Conservation (phyloP, 2,329 filamentous ascomycete genomes). For the Aspergillus flavus region DNA sequence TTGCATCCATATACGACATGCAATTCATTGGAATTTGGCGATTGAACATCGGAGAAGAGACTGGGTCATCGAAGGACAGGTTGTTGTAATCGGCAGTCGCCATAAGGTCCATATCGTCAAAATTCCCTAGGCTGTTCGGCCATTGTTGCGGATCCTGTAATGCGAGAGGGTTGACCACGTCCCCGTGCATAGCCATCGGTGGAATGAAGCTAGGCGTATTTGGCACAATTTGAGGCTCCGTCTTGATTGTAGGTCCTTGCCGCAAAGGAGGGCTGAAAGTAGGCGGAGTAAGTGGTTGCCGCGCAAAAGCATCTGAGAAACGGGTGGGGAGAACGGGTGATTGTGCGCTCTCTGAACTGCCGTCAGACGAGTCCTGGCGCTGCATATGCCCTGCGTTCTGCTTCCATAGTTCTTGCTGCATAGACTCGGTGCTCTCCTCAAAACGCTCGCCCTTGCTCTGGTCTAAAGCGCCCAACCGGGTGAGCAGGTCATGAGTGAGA, state of each 20-base stretch:
- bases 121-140: constrained; percentile 29
- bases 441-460: constrained; percentile 56
- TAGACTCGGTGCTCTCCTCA: constrained; percentile 59
- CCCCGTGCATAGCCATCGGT: constrained; percentile 33
- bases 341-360: constrained; percentile 59
- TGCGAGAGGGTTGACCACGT: constrained; percentile 40
- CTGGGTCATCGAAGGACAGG: constrained; percentile 37
- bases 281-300: constrained; percentile 45
- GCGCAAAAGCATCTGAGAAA: constrained; percentile 34
- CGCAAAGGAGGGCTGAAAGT: constrained; percentile 40
- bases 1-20: constrained; percentile 35
- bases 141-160: constrained; percentile 36
- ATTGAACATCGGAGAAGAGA: constrained; percentile 40
- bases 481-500: constrained; percentile 65
- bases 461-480: constrained; percentile 60
- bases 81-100: constrained; percentile 32
- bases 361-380: constrained; percentile 58
- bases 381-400: constrained; percentile 56
- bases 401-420: constrained; percentile 59
- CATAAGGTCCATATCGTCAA: constrained; percentile 40
- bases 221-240: constrained; percentile 26
- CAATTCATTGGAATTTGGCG: constrained; percentile 39
- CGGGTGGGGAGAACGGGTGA: constrained; percentile 39
- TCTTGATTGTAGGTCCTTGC: constrained; percentile 32
- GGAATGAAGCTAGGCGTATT: constrained; percentile 27